Evolutionary conservation across 2,329 filamentous ascomycete genomes (phyloP).

Genomic region (Sporothrix euskadiensis): DNA sequence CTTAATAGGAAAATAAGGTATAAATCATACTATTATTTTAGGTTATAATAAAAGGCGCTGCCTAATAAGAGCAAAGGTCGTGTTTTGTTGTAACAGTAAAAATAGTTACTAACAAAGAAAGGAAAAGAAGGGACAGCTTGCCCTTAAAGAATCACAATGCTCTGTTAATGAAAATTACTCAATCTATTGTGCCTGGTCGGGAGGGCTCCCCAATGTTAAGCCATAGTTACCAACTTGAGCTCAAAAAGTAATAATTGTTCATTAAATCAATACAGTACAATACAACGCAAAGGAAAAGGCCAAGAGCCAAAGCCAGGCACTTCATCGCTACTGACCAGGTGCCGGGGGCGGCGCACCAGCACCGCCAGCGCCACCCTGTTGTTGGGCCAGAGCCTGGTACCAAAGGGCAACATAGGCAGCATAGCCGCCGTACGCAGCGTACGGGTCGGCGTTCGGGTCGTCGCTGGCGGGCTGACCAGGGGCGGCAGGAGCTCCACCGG

Average conservation of each 20-base stretch:
- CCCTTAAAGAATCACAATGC: no score
- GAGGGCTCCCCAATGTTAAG: no score
- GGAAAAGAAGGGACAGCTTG: no score
- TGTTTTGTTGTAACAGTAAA: no score
- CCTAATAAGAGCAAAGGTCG: no score
- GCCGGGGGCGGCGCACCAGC: slow-evolving; percentile 25
- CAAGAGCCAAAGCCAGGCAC: neutral
- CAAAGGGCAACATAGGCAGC: slow-evolving; percentile 77
- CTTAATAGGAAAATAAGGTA: no score
- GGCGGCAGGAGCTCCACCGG: slow-evolving; percentile 42
- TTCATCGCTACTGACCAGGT: slow-evolving; percentile 18
- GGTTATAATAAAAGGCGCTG: no score
- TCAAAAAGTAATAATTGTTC: neutral
- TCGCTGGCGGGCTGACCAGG: slow-evolving; percentile 45
- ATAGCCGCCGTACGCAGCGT: slow-evolving; percentile 81
- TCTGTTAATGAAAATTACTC: no score
- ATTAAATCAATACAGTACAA: neutral
- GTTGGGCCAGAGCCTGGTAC: slow-evolving; percentile 65
- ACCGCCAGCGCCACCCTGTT: slow-evolving; percentile 32
- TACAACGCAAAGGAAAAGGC: neutral
- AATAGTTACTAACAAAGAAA: no score
- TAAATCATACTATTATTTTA: no score
- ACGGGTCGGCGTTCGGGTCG: slow-evolving; percentile 62
- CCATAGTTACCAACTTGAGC: no score
- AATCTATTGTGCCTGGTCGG: no score